Evolutionary conservation across 2,329 filamentous ascomycete genomes (phyloP).

Genomic region (Catunica adiposa): DNA sequence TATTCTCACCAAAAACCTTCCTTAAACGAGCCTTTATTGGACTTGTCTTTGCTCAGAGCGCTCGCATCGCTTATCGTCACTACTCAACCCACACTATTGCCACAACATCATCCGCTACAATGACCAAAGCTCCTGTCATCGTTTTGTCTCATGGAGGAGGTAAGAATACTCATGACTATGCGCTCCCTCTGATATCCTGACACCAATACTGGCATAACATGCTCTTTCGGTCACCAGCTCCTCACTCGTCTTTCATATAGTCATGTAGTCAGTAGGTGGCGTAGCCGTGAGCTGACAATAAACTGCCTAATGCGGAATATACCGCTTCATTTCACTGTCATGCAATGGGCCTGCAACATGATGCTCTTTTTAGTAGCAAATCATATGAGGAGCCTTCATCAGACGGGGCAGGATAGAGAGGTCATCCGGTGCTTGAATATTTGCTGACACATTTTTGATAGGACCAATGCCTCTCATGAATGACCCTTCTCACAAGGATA

Average conservation of each 20-base stretch:
- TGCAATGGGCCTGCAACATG: background rate
- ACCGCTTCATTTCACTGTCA: background rate
- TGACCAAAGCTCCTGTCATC: constrained; percentile 29
- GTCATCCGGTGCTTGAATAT: background rate
- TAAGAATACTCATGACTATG: constrained; percentile 17
- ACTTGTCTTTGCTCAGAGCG: constrained; percentile 12
- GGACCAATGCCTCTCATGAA: constrained; percentile 42
- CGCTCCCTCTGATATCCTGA: no score
- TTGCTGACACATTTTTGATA: constrained; percentile 14
- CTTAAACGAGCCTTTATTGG: constrained; percentile 13
- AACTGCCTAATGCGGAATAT: background rate
- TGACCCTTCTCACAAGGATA: constrained; percentile 34
- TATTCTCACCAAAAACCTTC: constrained; percentile 1
- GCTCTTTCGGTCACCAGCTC: no score
- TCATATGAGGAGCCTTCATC: background rate
- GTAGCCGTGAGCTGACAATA: no score
- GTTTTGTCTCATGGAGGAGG: constrained; percentile 35
- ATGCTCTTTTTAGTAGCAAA: background rate
- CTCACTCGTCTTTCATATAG: background rate
- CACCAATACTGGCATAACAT: no score
- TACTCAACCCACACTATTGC: background rate
- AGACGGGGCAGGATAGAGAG: background rate
- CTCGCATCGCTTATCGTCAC: constrained; percentile 6
- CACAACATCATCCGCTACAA: constrained; percentile 16
- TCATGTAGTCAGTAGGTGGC: background rate